Conservation (phyloP, 495 filamentous ascomycete genomes). For the Trichoderma parareesei region DNA sequence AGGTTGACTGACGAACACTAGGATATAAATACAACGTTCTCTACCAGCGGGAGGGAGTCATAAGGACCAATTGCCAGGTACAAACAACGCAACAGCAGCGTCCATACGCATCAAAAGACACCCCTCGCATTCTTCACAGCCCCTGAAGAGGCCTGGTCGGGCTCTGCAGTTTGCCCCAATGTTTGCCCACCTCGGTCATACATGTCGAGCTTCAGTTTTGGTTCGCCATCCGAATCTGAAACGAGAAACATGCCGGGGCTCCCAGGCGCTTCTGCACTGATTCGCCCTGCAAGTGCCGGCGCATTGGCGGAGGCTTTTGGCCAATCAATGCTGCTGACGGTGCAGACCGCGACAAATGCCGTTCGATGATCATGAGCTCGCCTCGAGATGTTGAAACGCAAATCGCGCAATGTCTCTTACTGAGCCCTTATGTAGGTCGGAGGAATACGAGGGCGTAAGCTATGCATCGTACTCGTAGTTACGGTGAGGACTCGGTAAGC, state of each 20-base stretch:
- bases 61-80: background rate
- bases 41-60: background rate
- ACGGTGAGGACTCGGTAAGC: background rate
- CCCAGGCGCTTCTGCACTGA: background rate
- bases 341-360: background rate
- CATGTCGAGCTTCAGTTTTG: slow-evolving; percentile 5
- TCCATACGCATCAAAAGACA: background rate
- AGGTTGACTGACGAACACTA: background rate
- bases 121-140: background rate
- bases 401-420: background rate
- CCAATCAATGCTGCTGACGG: slow-evolving; percentile 8
- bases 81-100: background rate
- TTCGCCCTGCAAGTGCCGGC: background rate
- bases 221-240: slow-evolving; percentile 7
- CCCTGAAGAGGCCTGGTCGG: background rate
- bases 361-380: background rate
- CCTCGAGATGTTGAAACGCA: background rate
- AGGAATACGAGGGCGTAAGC: background rate
- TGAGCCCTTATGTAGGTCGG: background rate
- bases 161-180: slow-evolving; percentile 1
- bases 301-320: background rate
- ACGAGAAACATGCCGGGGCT: slow-evolving; percentile 6
- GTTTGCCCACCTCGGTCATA: slow-evolving; percentile 1
- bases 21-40: background rate
- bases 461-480: background rate